These are phyloP conservation scores for Colletotrichum graminicola DNA, from an alignment of 2,329 filamentous ascomycete genomes.

Conservation along the genomic window DNA sequence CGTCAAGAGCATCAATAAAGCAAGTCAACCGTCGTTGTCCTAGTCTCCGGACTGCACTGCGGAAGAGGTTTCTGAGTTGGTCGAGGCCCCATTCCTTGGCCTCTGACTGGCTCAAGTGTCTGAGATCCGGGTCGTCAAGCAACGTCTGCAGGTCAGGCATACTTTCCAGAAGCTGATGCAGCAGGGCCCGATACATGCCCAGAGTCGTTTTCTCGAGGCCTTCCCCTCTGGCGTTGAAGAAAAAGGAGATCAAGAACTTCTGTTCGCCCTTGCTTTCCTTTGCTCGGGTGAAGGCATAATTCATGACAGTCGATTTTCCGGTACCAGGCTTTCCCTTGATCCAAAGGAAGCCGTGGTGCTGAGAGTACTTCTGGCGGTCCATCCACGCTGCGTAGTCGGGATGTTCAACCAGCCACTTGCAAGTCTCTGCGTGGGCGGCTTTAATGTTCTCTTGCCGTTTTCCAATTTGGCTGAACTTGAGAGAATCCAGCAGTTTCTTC, in stretches of 20 bases:
- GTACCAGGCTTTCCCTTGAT: conserved; percentile 23
- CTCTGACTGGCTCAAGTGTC: neutral
- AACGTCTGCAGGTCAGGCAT: conserved; percentile 7
- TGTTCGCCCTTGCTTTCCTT: neutral
- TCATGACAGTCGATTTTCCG: conserved; percentile 22
- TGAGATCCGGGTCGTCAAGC: conserved; percentile 14
- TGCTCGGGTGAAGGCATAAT: neutral
- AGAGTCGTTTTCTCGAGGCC: conserved; percentile 23
- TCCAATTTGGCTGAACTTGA: neutral
- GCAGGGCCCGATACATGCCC: conserved; percentile 39
- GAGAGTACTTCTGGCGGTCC: neutral
- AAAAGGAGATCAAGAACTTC: conserved; percentile 9
- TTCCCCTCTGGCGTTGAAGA: conserved; percentile 39
- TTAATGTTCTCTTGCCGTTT: neutral
- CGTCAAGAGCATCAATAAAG: conserved; percentile 32
- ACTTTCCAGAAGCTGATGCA: conserved; percentile 2
- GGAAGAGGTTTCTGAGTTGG: neutral
- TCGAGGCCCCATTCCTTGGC: neutral
- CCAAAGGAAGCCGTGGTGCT: conserved; percentile 18
- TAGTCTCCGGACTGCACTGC: neutral
- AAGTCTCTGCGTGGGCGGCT: neutral
- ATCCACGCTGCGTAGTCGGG: neutral
- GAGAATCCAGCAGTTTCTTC: neutral
- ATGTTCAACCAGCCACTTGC: neutral
- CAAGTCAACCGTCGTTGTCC: conserved; percentile 30